Evolutionary conservation across 2,329 filamentous ascomycete species (phyloP).

Genomic region (Hypoxylon sp.): DNA sequence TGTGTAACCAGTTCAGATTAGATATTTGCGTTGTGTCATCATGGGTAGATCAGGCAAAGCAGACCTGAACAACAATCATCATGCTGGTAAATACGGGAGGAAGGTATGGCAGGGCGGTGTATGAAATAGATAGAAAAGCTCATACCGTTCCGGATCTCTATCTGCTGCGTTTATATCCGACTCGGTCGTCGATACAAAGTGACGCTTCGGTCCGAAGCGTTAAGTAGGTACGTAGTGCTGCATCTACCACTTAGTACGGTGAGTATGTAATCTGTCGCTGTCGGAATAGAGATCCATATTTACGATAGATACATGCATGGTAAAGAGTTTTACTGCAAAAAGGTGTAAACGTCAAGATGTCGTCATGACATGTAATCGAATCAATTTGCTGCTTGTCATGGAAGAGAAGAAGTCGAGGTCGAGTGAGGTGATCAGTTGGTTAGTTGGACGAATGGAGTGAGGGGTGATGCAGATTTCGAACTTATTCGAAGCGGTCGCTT

Average conservation of each 20-base stretch:
- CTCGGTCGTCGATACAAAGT: neutral
- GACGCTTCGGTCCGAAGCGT: too few species aligned
- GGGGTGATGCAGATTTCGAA: neutral
- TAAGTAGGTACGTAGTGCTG: too few species aligned
- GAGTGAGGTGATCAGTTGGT: neutral
- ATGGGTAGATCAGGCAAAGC: constrained; percentile 46
- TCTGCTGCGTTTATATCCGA: neutral
- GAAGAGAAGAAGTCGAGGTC: neutral
- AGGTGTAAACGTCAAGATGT: too few species aligned
- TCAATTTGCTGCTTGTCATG: neutral
- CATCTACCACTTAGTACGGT: too few species aligned
- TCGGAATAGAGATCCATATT: too few species aligned
- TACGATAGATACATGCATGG: too few species aligned
- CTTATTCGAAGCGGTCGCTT: neutral
- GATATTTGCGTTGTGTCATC: constrained; percentile 36
- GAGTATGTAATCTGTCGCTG: too few species aligned
- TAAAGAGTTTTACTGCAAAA: too few species aligned
- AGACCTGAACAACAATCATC: constrained; percentile 45
- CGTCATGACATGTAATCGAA: neutral
- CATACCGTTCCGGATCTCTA: neutral
- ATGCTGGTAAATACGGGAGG: constrained; percentile 7
- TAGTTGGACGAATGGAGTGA: neutral
- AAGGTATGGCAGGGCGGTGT: neutral
- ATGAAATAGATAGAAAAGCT: neutral
- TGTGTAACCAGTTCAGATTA: constrained; percentile 26